Conservation (phyloP, 176 grass and related monocot genomes). For the Luzula sylvatica region DNA sequence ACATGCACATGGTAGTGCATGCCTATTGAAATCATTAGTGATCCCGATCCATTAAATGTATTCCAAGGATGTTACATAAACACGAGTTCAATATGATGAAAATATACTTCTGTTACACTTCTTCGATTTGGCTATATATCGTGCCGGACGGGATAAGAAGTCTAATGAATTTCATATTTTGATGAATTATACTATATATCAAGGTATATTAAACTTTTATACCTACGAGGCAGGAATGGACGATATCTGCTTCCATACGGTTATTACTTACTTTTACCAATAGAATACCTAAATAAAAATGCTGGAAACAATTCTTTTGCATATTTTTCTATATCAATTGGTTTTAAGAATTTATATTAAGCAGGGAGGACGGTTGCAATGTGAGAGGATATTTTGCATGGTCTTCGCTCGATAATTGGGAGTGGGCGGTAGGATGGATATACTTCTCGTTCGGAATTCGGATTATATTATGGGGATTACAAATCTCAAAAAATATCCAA, state of each 20-base stretch:
- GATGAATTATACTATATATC: no score
- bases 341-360: neutral
- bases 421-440: slow-evolving; percentile 85
- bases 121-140: slow-evolving; percentile 84
- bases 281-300: no score
- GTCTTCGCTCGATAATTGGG: slow-evolving; percentile 98
- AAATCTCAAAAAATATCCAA: slow-evolving; percentile 90
- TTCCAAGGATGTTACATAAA: no score
- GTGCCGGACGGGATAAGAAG: slow-evolving; percentile 72
- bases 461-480: slow-evolving; percentile 84
- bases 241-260: slow-evolving; percentile 73
- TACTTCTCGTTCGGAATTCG: slow-evolving; percentile 69
- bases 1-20: no score
- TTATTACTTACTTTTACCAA: no score
- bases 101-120: slow-evolving; percentile 20
- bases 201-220: slow-evolving; percentile 20
- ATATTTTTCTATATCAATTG: neutral
- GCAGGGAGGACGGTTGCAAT: slow-evolving; percentile 86
- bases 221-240: slow-evolving; percentile 49
- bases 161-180: slow-evolving; percentile 95
- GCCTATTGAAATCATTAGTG: no score
- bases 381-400: slow-evolving; percentile 88
- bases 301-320: neutral
- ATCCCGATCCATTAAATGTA: no score
- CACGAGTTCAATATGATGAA: neutral